These are phyloP conservation scores for Geotrichum australiense DNA, from an alignment of 1,139 yeast species.

Conservation along the genomic window DNA sequence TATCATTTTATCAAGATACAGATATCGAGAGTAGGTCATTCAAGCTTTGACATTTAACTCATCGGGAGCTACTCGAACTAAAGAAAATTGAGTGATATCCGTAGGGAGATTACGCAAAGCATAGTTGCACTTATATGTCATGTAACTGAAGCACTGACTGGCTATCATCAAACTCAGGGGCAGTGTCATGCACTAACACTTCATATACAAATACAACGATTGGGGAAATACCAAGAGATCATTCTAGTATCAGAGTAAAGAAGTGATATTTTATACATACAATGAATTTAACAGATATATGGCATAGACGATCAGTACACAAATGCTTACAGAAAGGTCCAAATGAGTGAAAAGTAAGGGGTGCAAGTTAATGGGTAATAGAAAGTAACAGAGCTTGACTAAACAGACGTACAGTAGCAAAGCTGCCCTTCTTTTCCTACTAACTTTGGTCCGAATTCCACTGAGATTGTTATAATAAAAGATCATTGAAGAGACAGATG, in stretches of 20 bases:
- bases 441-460: not conserved
- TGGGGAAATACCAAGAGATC: too few species aligned
- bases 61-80: too few species aligned
- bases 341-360: slow-evolving; percentile 2
- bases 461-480: not conserved
- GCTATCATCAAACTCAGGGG: not conserved
- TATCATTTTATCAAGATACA: too few species aligned
- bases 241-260: too few species aligned
- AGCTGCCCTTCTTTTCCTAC: not conserved
- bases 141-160: too few species aligned
- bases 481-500: slow-evolving; percentile 1
- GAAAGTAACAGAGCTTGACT: not conserved
- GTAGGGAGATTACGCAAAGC: too few species aligned
- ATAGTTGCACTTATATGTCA: too few species aligned
- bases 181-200: not conserved
- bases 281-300: not conserved
- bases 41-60: too few species aligned
- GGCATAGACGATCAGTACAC: not conserved
- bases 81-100: too few species aligned
- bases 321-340: not conserved
- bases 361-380: not conserved
- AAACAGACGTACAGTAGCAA: not conserved
- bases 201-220: not conserved
- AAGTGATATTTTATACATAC: too few species aligned
- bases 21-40: too few species aligned